Conservation (phyloP, 352 stramenopile genomes). For the Thalassiosira mediterranea region DNA sequence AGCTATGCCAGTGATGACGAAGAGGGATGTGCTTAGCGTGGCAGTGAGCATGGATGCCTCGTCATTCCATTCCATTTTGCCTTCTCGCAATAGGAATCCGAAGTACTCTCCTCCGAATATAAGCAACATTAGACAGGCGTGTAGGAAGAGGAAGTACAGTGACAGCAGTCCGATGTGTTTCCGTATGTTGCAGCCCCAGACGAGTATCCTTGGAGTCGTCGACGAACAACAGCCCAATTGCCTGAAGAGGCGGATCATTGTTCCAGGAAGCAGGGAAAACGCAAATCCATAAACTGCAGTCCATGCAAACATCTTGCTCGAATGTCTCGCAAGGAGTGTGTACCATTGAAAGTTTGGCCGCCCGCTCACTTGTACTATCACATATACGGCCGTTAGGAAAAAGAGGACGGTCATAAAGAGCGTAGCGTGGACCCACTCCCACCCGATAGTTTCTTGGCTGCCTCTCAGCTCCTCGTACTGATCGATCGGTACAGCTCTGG, state of each 20-base stretch:
- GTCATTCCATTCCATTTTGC: slow-evolving; percentile 21
- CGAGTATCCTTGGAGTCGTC: neutral
- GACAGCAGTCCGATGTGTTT: slow-evolving; percentile 38
- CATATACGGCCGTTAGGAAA: slow-evolving; percentile 16
- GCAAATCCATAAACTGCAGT: slow-evolving; percentile 34
- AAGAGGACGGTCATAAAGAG: slow-evolving; percentile 28
- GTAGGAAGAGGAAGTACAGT: slow-evolving; percentile 33
- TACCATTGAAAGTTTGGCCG: slow-evolving; percentile 25
- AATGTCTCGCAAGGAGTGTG: slow-evolving; percentile 21
- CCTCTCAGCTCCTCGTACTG: slow-evolving; percentile 14
- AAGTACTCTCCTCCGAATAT: slow-evolving; percentile 33
- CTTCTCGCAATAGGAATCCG: slow-evolving; percentile 3
- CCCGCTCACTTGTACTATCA: slow-evolving; percentile 24
- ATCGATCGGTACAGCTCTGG: slow-evolving; percentile 15
- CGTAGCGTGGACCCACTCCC: slow-evolving; percentile 31
- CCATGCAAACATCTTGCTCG: slow-evolving; percentile 37
- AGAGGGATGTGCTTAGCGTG: slow-evolving; percentile 22
- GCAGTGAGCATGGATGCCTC: slow-evolving; percentile 30
- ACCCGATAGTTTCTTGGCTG: slow-evolving; percentile 19
- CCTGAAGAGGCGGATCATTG: slow-evolving; percentile 17
- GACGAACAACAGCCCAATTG: neutral
- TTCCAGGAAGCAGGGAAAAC: slow-evolving; percentile 31
- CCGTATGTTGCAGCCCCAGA: slow-evolving; percentile 25
- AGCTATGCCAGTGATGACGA: slow-evolving; percentile 33
- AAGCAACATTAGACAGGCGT: slow-evolving; percentile 25